phyloP scores from a whole-genome alignment of 306 rosid genomes.

The Citrullus colocynthis region DNA sequence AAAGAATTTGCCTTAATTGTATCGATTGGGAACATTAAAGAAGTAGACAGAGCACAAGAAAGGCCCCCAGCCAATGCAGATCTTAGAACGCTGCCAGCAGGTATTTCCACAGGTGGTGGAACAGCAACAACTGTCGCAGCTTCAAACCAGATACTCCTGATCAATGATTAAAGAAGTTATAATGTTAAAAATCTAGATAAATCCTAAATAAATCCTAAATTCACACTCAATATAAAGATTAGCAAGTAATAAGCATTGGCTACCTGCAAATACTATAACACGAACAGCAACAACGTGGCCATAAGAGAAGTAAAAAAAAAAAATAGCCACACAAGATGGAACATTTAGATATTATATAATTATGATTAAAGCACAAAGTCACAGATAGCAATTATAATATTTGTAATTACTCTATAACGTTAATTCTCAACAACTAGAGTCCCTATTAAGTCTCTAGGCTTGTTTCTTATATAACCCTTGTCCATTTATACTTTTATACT shows the following conservation, averaged over 20 bases:
- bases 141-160: slow-evolving; percentile 99
- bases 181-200: not conserved
- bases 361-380: not conserved
- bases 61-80: slow-evolving; percentile 99
- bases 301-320: not conserved
- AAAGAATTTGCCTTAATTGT: slow-evolving; percentile 63
- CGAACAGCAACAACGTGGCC: no score
- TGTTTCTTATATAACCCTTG: not conserved
- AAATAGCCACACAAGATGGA: not conserved
- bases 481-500: not conserved
- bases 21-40: slow-evolving; percentile 89
- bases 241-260: not conserved
- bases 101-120: slow-evolving; percentile 84
- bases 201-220: not conserved
- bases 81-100: slow-evolving; percentile 89
- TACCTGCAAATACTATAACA: not conserved
- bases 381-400: not conserved
- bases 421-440: not conserved
- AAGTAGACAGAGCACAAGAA: slow-evolving; percentile 86
- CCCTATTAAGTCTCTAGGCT: not conserved
- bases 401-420: not conserved
- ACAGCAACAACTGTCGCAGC: slow-evolving; percentile 99
- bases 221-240: not conserved
- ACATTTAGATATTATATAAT: not conserved
- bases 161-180: slow-evolving; percentile 12